Evolutionary conservation across 306 rosid genomes (phyloP), one percentile per base, ranked within the genome.

Genomic region (Fragaria ananassa): DNA sequence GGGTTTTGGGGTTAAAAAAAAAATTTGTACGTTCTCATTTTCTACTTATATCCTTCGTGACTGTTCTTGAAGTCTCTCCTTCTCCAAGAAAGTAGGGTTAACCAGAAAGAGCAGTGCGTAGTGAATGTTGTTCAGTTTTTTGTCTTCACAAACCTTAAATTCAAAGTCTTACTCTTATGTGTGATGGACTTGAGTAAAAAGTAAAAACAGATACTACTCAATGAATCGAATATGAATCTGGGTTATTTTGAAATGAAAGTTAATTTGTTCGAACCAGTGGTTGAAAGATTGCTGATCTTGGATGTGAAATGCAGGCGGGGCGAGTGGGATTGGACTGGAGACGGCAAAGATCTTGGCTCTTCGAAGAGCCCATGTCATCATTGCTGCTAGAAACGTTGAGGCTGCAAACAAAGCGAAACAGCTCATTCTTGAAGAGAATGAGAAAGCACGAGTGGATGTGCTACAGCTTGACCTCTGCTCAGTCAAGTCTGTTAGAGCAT

Each of bases 321-420:
- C 95, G 8, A 95, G 98, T 68, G 98, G 98, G 51, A 95, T 95
- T 67, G 98, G 98, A 0, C 78, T 90, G 60, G 98, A 95, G 81
- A 90, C 98, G 1, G 91, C 92, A 7, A 81, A 96, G 64, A 91
- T 92, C 0, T 69, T 95, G 75, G 91, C 92, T 21, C 88, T 88
- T 54, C 83, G 97, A 6, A 87, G 86, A 71, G 97, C 75, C 0
- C 95, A 84, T 46, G 92, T 95, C 11, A 83, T 95, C 10, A 85
- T 95, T 50, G 98, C 90, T 11, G 93, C 91, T 1, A 90, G 98
- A 70, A 92, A 92, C 85, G 65, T 87, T 65, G 89, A 86, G 9
- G 88, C 91, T 53, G 97, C 97, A 63, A 86, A 85, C 61, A 75
- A 89, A 68, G 97, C 97, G 1, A 95, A 88, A 67, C 82, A 81